phyloP scores from a whole-genome alignment of 257 asterid species.

The Datura wrightii region DNA sequence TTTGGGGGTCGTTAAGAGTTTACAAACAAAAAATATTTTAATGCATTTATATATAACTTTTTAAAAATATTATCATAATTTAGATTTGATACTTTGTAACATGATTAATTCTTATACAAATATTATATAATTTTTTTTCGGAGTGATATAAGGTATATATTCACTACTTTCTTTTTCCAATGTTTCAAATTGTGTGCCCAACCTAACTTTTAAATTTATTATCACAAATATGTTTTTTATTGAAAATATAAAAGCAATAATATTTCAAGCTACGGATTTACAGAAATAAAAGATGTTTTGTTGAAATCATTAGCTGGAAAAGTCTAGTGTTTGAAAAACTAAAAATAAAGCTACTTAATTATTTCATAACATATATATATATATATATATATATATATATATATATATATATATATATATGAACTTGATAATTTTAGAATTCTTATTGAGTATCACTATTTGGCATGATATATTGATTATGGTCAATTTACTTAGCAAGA shows the following conservation, averaged over 20 bases:
- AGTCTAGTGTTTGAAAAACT: background rate
- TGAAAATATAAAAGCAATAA: background rate
- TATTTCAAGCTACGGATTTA: background rate
- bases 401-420: background rate
- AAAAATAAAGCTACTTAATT: background rate
- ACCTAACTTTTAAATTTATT: background rate
- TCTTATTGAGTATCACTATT: background rate
- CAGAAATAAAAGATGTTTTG: background rate
- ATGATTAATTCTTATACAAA: background rate
- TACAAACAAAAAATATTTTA: too few relatives aligned
- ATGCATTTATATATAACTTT: background rate
- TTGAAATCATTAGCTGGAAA: background rate
- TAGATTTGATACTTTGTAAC: background rate
- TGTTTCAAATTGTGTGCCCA: background rate
- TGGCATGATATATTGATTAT: background rate
- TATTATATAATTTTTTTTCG: background rate
- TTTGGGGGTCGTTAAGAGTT: background rate
- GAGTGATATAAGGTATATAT: too few relatives aligned
- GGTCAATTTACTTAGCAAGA: background rate
- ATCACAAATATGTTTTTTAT: background rate
- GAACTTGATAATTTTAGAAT: background rate
- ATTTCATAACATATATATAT: background rate
- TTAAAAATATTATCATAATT: background rate
- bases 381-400: too few relatives aligned
- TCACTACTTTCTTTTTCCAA: too few relatives aligned